phyloP scores from a whole-genome alignment of 192 early-diverging fungal species.

The Backusella psychrophila region DNA sequence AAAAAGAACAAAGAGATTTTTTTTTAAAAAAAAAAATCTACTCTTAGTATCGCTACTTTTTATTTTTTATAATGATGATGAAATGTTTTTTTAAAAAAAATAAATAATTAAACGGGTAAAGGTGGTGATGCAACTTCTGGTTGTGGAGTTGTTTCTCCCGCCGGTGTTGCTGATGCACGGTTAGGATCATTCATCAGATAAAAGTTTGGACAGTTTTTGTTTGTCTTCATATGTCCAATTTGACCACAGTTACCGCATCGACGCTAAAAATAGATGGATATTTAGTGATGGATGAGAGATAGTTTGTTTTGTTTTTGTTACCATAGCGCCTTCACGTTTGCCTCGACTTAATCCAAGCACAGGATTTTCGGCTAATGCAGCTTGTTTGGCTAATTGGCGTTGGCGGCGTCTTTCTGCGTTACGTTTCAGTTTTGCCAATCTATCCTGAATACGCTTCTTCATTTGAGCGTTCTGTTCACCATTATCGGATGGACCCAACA shows the following conservation, averaged over 20 bases:
- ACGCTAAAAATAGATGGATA: slow-evolving; percentile 35
- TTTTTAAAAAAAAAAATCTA: too few species aligned
- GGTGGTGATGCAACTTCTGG: not conserved
- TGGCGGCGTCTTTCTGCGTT: slow-evolving; percentile 62
- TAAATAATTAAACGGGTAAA: not conserved
- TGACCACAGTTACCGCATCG: slow-evolving; percentile 80
- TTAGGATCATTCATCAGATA: slow-evolving; percentile 41
- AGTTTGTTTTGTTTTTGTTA: slow-evolving; percentile 20
- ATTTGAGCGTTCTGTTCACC: slow-evolving; percentile 57
- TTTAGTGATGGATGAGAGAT: not conserved
- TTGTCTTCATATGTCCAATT: slow-evolving; percentile 87
- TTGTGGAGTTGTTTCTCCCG: not conserved
- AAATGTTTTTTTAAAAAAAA: too few species aligned
- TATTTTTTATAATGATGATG: too few species aligned
- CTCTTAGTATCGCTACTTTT: too few species aligned
- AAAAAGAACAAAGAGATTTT: too few species aligned
- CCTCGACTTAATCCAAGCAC: slow-evolving; percentile 45
- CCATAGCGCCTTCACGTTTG: slow-evolving; percentile 62
- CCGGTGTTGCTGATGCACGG: not conserved
- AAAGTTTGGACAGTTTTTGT: slow-evolving; percentile 72
- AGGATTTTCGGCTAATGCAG: slow-evolving; percentile 40
- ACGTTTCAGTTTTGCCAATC: slow-evolving; percentile 60
- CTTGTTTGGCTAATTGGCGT: slow-evolving; percentile 48
- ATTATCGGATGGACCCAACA: slow-evolving; percentile 52
- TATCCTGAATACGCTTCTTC: slow-evolving; percentile 60